phyloP scores from a whole-genome alignment of 768 basidiomycete genomes.

The Hirschioporus abietinus region DNA sequence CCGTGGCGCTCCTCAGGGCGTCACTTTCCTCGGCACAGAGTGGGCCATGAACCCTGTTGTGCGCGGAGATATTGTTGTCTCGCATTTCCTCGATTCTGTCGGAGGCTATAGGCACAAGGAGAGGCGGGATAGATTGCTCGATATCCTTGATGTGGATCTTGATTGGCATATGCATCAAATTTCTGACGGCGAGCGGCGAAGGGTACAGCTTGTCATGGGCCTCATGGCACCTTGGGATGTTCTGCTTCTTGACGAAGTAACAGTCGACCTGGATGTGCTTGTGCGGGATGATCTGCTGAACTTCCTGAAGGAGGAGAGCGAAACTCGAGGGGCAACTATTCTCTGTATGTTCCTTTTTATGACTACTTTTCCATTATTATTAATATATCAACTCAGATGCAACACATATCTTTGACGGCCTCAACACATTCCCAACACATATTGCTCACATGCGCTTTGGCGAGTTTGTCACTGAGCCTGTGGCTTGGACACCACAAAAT shows the following conservation, averaged over 20 bases:
- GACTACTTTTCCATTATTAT: constrained; percentile 2
- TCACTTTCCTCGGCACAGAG: constrained; percentile 90
- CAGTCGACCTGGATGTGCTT: constrained; percentile 94
- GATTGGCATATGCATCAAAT: constrained; percentile 97
- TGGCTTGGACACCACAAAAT: constrained; percentile 53
- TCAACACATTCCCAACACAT: constrained; percentile 89
- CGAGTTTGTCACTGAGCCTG: constrained; percentile 57
- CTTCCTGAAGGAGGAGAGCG: constrained; percentile 82
- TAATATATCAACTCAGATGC: constrained; percentile 53
- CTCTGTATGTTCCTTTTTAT: constrained; percentile 52
- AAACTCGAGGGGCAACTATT: constrained; percentile 76
- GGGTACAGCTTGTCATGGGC: constrained; percentile 93
- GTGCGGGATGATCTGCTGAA: constrained; percentile 87
- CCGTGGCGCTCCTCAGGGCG: constrained; percentile 72
- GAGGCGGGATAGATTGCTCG: constrained; percentile 77
- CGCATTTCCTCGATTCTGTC: constrained; percentile 94
- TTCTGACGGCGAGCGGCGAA: constrained; percentile 91
- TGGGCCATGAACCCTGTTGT: constrained; percentile 99
- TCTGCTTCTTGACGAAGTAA: constrained; percentile 92
- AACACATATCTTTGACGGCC: constrained; percentile 95
- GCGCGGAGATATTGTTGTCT: constrained; percentile 85
- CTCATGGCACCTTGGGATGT: constrained; percentile 95
- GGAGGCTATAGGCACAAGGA: constrained; percentile 94
- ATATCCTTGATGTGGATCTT: constrained; percentile 91
- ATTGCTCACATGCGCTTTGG: constrained; percentile 90